Conservation (phyloP, 345 rosid species). For the Aethionema arabicum region DNA sequence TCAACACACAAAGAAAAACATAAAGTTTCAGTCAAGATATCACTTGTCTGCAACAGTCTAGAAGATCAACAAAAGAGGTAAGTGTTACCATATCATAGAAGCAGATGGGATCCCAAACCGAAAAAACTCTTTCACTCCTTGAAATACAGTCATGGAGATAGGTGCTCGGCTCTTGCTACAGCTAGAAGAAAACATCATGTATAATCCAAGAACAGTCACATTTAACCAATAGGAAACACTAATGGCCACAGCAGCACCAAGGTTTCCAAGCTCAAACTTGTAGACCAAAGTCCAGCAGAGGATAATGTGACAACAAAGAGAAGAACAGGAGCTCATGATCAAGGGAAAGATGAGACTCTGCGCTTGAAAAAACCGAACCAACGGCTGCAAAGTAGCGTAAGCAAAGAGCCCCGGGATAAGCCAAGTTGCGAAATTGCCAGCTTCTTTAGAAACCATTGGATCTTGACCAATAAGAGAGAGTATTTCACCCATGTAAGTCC, state of each 20-base stretch:
- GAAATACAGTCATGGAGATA: conserved; percentile 46
- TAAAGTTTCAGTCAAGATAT: neutral
- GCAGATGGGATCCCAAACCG: conserved; percentile 72
- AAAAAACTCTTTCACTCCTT: conserved; percentile 54
- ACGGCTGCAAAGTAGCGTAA: conserved; percentile 56
- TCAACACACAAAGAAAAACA: conserved; percentile 23
- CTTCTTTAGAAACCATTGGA: conserved; percentile 53
- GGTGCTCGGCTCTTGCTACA: conserved; percentile 49
- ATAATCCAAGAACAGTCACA: conserved; percentile 47
- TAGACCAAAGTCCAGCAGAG: conserved; percentile 63
- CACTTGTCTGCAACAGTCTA: neutral
- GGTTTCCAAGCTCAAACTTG: conserved; percentile 43
- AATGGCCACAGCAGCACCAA: conserved; percentile 55
- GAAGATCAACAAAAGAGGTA: neutral
- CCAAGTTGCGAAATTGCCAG: conserved; percentile 53
- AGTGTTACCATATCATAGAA: conserved; percentile 60
- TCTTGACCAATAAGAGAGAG: conserved; percentile 58
- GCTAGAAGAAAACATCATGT: conserved; percentile 46
- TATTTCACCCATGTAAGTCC: conserved; percentile 56
- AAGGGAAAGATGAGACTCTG: conserved; percentile 58
- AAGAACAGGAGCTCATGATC: conserved; percentile 48
- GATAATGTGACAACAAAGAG: conserved; percentile 47
- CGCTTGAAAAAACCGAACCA: conserved; percentile 53
- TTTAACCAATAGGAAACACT: conserved; percentile 57
- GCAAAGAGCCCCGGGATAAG: conserved; percentile 64